These are phyloP conservation scores for Lentinula detonsa DNA, from an alignment of 768 basidiomycete species.

Conservation along the genomic window DNA sequence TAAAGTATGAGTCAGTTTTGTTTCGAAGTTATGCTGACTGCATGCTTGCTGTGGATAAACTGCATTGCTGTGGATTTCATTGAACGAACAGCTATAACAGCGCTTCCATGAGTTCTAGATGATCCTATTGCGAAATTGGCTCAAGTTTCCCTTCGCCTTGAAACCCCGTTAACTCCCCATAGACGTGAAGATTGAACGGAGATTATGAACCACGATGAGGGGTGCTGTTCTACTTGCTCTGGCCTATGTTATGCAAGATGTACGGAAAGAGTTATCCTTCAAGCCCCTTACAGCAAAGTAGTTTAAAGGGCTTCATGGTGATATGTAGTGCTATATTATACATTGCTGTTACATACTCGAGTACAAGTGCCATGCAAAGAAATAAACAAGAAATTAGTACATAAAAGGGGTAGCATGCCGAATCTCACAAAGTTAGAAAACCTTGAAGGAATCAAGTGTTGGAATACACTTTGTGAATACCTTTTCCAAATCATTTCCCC, in stretches of 20 bases:
- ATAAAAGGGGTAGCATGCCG: too few relatives aligned
- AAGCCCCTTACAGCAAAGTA: too few relatives aligned
- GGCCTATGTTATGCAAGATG: too few relatives aligned
- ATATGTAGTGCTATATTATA: too few relatives aligned
- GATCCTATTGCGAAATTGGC: constrained; percentile 2
- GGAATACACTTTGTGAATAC: not conserved
- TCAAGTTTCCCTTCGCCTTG: not conserved
- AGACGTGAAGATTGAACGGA: not conserved
- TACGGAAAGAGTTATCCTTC: too few relatives aligned
- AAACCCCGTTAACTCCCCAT: not conserved
- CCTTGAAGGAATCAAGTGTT: not conserved
- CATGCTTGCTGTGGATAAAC: not conserved
- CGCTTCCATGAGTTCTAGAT: not conserved
- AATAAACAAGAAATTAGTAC: too few relatives aligned
- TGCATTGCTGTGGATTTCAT: not conserved
- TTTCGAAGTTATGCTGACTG: too few relatives aligned
- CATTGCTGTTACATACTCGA: too few relatives aligned
- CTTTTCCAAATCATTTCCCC: not conserved
- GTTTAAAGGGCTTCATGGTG: too few relatives aligned
- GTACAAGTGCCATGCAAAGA: too few relatives aligned
- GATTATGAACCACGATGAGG: not conserved
- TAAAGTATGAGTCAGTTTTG: not conserved
- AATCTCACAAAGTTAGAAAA: not conserved
- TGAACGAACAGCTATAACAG: not conserved
- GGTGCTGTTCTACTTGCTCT: too few relatives aligned